Evolutionary conservation across 768 basidiomycete species (phyloP).

Genomic region (Macrolepiota dolichaula): DNA sequence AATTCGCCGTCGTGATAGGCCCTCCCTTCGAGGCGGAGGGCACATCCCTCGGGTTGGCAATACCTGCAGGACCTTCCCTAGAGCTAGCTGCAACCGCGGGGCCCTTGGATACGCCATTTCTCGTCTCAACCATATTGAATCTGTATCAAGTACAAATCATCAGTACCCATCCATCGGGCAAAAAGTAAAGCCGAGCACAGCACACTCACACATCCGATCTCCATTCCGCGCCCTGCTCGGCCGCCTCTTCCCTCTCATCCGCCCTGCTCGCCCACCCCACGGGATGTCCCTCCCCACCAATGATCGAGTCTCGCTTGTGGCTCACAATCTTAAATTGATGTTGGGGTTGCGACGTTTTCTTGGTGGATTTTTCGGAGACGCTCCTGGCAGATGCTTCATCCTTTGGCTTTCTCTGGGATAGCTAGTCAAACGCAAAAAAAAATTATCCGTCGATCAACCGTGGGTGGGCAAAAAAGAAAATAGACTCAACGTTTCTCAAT

Average conservation of each 20-base stretch:
- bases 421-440: constrained; percentile 28
- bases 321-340: constrained; percentile 77
- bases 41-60: too few species aligned
- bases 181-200: too few species aligned
- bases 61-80: too few species aligned
- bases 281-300: constrained; percentile 59
- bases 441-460: too few species aligned
- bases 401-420: constrained; percentile 62
- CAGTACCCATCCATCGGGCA: too few species aligned
- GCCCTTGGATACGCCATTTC: background rate
- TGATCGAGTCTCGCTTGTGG: constrained; percentile 65
- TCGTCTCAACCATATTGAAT: background rate
- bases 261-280: constrained; percentile 69
- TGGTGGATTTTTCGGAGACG: background rate
- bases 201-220: constrained; percentile 8
- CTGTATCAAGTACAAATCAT: background rate
- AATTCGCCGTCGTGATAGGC: too few species aligned
- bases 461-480: background rate
- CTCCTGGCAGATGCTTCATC: constrained; percentile 27
- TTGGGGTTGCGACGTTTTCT: too few species aligned
- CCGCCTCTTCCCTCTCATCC: constrained; percentile 35
- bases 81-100: too few species aligned
- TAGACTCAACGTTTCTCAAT: constrained; percentile 47
- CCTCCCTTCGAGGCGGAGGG: too few species aligned
- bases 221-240: constrained; percentile 11